phyloP scores from a whole-genome alignment of 768 basidiomycete genomes.

The Kwoniella botswanensis region DNA sequence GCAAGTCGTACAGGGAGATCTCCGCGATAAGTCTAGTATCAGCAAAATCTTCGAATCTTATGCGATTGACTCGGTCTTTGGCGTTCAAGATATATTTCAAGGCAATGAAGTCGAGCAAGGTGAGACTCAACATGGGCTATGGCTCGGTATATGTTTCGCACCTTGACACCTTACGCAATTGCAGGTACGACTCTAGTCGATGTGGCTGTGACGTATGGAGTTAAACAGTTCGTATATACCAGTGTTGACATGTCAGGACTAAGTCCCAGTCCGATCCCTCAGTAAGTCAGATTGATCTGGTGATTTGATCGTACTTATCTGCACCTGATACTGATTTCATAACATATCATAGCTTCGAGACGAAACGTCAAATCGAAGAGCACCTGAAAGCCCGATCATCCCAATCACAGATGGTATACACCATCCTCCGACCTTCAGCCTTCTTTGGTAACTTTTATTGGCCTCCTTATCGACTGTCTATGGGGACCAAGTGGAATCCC shows the following conservation, averaged over 20 bases:
- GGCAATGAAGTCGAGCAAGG: conserved; percentile 9
- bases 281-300: background rate
- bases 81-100: conserved; percentile 7
- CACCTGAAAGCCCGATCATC: background rate
- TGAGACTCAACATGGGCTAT: background rate
- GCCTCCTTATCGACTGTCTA: background rate
- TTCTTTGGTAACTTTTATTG: conserved; percentile 3
- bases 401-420: background rate
- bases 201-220: background rate
- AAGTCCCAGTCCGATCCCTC: background rate
- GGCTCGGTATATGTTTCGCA: background rate
- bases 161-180: background rate
- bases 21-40: background rate
- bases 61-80: background rate
- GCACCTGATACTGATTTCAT: background rate
- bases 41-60: background rate
- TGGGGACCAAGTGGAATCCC: background rate
- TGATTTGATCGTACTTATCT: no score
- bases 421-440: conserved; percentile 3
- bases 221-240: conserved; percentile 9
- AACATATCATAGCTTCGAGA: background rate
- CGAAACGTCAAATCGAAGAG: conserved; percentile 7
- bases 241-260: background rate
- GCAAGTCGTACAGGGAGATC: conserved; percentile 1
- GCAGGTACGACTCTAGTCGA: background rate